Base-by-base conservation (phyloP, 2,329 filamentous ascomycete genomes). In the Nemania bipapillata region DNA sequence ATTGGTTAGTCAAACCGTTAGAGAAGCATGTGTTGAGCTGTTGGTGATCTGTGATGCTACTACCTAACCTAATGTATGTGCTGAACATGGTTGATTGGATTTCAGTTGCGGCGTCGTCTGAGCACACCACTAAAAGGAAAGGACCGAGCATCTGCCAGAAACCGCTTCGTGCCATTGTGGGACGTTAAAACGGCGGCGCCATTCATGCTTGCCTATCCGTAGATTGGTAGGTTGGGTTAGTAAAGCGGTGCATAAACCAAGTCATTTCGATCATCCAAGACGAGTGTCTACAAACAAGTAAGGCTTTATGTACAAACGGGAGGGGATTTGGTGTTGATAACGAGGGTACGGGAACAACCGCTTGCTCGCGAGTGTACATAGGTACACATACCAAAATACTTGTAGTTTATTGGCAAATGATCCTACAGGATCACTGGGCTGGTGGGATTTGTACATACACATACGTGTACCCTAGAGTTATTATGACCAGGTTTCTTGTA, bases 71-170 rank as follows among this genome's bases (percentile, higher is more conserved):
- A n/a, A n/a, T n/a, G n/a, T n/a, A n/a, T n/a, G n/a, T n/a, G n/a
- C n/a, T n/a, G n/a, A n/a, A n/a, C 11, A 15, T 40, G 7, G 12
- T 40, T 54, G 52, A 59, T 42, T 22, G 30, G 35, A 17, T 30
- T 60, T 45, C 15, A 4, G 15, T 26, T 22, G 30, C 7, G 42
- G 20, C 56, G 30, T 20, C 28, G 8, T 28, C 32, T 4, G 4
- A 22, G 12, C n/a, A n/a, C 9, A n/a, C 4, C 3, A 40, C 37
- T 40, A 5, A 12, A 4, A 50, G 22, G 9, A 42, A 55, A 55
- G 54, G 54, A 55, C 59, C 55, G 60, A 40, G 49, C n/a, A 50
- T 47, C 57, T 68, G 62, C 66, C 17, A 53, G 28, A 12, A 62
- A 50, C 66, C 66, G 57, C 52, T 17, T 57, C 22, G 24, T 57